Base-by-base conservation (phyloP, 2,329 filamentous ascomycete genomes). In the Raffaelea ambrosiae region DNA sequence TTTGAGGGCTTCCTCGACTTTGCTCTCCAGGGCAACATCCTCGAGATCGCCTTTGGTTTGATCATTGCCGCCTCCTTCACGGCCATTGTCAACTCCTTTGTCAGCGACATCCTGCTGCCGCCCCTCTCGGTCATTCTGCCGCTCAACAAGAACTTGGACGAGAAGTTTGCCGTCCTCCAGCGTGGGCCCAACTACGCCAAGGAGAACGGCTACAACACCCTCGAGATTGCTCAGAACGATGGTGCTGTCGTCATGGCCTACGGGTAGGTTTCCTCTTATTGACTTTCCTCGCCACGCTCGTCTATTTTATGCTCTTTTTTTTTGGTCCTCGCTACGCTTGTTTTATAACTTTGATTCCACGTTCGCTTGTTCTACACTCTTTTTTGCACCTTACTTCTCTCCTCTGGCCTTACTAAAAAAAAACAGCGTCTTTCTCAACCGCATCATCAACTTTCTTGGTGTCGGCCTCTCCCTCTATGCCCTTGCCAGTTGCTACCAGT, bases 21-120 rank as follows among this genome's bases (percentile, higher is more conserved):
- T 63, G 83, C 83, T 0, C 76, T 86, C 47, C 78, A 84, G 53
- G 84, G 85, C 49, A 87, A 88, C 56, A 84, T 88, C 43, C 72
- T 88, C 22, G 81, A 88, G 62, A 84, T 88, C 50, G 84, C 84
- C 16, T 81, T 88, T 55, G 84, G 84, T 55, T 67, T 88, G 54
- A 88, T 88, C 54, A 73, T 88, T 46, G 84, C 84, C 13, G 74
- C 81, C 47, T 76, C 83, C 23, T 88, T 88, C 61, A 87, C 83
- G 3, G 73, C 79, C 48, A 72, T 87, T 42, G 81, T 86, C 48
- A 86, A 82, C 49, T 84, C 79, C 9, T 83, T 88, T 58, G 83
- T 88, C 46, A 78, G 75, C 51, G 82, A 86, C 56, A 76, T 88
- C 31, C 66, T 88, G 41, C 75, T 88, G 52, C 85, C 84, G 5